A percentile compares a stretch with the other conserved stretches of the same genome.
phyloP scores from a whole-genome alignment of 257 asterid species.

The Vinca minor region DNA sequence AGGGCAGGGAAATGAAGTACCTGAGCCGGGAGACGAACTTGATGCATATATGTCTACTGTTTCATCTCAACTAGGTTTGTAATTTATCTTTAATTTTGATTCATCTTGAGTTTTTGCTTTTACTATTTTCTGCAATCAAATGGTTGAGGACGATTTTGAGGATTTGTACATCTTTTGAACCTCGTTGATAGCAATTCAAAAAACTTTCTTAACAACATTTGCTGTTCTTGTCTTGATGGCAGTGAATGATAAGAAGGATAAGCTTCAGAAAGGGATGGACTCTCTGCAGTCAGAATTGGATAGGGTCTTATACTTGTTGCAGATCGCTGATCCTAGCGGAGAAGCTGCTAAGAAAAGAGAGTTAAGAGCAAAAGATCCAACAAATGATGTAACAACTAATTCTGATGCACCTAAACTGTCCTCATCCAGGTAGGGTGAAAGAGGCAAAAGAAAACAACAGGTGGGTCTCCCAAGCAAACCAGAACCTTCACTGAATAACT shows the following conservation, averaged over 20 bases:
- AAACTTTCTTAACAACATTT: background rate
- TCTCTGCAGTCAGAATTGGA: constrained; percentile 72
- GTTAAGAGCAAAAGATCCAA: constrained; percentile 35
- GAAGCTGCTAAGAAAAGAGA: constrained; percentile 73
- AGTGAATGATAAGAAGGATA: constrained; percentile 58
- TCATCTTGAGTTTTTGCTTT: background rate
- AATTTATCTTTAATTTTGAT: constrained; percentile 8
- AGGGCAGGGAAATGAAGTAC: constrained; percentile 28
- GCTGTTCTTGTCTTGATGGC: constrained; percentile 20
- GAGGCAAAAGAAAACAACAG: constrained; percentile 27
- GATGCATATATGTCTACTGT: constrained; percentile 90
- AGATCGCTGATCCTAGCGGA: constrained; percentile 87
- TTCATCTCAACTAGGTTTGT: constrained; percentile 84
- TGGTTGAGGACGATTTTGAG: background rate
- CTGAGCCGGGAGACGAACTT: constrained; percentile 81
- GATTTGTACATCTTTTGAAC: too few species aligned
- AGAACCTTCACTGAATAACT: constrained; percentile 23
- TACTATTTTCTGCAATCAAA: background rate
- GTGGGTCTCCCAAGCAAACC: constrained; percentile 21
- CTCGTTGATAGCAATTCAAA: background rate
- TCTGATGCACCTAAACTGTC: constrained; percentile 21
- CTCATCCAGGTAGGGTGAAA: constrained; percentile 18
- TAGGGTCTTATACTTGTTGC: constrained; percentile 76
- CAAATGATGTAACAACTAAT: constrained; percentile 14
- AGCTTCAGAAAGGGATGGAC: constrained; percentile 49